Base-by-base conservation (phyloP, 768 basidiomycete species). In the Sarcodon sp. region DNA sequence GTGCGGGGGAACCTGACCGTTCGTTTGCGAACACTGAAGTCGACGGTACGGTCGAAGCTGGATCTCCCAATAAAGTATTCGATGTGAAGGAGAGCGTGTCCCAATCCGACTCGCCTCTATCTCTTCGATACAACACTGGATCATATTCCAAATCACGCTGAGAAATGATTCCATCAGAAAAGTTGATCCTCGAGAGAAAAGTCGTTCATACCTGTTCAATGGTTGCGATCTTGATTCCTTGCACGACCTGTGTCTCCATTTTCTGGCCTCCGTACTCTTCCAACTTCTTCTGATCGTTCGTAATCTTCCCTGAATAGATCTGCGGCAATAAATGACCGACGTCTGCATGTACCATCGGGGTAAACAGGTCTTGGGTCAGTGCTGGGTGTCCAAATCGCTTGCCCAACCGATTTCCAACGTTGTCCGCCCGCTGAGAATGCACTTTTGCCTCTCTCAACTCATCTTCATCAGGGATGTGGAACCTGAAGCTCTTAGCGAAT, bases 381-480 rank as follows among this genome's bases (percentile, higher is more conserved):
- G 92, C 87, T 1, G 96, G 93, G 61, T 99, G 96, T 1, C 93
- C 87, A 66, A 98, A 99, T 31, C 94, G 83, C 61, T 82, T 90
- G 67, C 83, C 83, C 32, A 98, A 76, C 33, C 85, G 76, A 59
- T 84, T 74, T 47, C 82, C 73, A 35, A 72, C 71, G 49, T 73
- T 68, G 61, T 97, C 93, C 1, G 77, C 74, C 43, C 80, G 78
- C 47, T 83, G 78, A 0, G 89, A 87, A 57, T 91, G 76, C 3
- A 92, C 74, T 55, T 87, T 81, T 43, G 82, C 79, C 36, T 71
- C 59, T 9, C 75, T 75, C 36, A 93, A 69, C 62, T 97, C 93
- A 2, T 77, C 68, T 35, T 86, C 80, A 2, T 80, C 76, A 3
- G 96, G 92, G n/a, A 75, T 78, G 66, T 83, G 97, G 68, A 80